Evolutionary conservation across 768 basidiomycete species (phyloP), one percentile per base, ranked within the genome.

Genomic region (Tulasnella sp.): DNA sequence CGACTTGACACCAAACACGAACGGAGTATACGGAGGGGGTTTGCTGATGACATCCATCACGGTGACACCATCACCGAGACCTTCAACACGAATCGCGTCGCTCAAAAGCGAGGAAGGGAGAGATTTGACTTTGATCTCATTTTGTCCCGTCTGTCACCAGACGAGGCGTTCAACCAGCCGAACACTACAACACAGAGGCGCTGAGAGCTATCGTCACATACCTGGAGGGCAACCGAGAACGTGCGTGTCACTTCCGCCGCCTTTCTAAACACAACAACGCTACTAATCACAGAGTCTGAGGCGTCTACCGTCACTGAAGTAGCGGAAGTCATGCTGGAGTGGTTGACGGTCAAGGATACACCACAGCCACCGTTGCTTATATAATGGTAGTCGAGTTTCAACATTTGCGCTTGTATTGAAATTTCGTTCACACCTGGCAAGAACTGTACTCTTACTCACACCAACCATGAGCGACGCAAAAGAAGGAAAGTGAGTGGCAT

Each of bases 11-110:
- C 17, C 7, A 45, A 22, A 43, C n/a, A 24, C 19, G 21, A 29
- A 25, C 17, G 7, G 31, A 1, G 12, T 22, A 2, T 34, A 15
- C 31, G 11, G 10, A 22, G 43, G 9, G 15, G 55, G 29, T 17
- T 31, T 76, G 67, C 77, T 80, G n/a, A 78, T 74, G 31, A 82
- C 76, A 66, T 82, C 81, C 61, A 76, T 74, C 9, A 83, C 70
- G 60, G 76, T 76, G 4, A 76, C 75, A 25, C 71, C 68, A 3
- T 71, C 73, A 10, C 79, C 69, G 11, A 63, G 21, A 2, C 77
- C 78, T 49, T 78, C 76, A 17, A 82, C 75, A 41, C 82, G 73
- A 44, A 79, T 71, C 19, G 78, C 78, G 24, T 79, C 71, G 1
- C 73, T 73, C 65, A 81, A 78, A 56, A 82, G 75, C 29, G 67